A percentile compares a stretch with the other conserved stretches of the same genome.
phyloP scores from a whole-genome alignment of 208 protist genomes.

The Entamoeba histolytica region DNA sequence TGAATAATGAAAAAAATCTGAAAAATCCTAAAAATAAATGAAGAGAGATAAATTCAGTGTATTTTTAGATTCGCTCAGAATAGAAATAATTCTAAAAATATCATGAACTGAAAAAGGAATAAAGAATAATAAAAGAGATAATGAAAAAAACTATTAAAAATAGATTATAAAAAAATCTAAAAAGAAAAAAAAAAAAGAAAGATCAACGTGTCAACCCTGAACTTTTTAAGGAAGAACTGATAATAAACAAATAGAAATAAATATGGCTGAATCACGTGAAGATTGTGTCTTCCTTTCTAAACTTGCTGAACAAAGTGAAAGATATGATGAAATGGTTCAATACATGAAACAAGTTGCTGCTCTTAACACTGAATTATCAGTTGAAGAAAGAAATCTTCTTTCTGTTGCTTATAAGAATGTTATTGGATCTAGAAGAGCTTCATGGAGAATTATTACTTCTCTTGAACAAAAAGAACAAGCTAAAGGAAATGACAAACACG shows the following conservation, averaged over 20 bases:
- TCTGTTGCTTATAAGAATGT: slow-evolving; percentile 99
- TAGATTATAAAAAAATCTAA: background rate
- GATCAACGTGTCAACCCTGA: too few relatives aligned
- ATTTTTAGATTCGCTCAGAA: background rate
- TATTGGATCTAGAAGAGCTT: slow-evolving; percentile 83
- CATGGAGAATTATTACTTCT: slow-evolving; percentile 84
- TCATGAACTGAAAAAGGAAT: background rate
- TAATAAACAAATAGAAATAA: background rate
- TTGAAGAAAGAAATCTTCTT: slow-evolving; percentile 96
- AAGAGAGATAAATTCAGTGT: background rate
- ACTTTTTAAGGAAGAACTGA: too few relatives aligned
- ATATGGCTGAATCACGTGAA: slow-evolving; percentile 39
- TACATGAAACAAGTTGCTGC: slow-evolving; percentile 84
- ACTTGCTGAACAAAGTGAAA: slow-evolving; percentile 88
- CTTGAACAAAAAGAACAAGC: slow-evolving; percentile 79
- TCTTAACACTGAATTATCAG: slow-evolving; percentile 64
- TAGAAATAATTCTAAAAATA: background rate
- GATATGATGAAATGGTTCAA: slow-evolving; percentile 93
- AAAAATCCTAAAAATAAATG: background rate
- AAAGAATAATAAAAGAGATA: background rate
- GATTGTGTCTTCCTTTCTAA: slow-evolving; percentile 74
- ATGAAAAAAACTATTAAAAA: background rate
- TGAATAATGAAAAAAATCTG: background rate
- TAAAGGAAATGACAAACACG: slow-evolving; percentile 49
- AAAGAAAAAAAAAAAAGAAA: background rate